These are phyloP conservation scores for Termitomyces sp. DNA, from an alignment of 768 basidiomycete genomes.

Conservation along the genomic window DNA sequence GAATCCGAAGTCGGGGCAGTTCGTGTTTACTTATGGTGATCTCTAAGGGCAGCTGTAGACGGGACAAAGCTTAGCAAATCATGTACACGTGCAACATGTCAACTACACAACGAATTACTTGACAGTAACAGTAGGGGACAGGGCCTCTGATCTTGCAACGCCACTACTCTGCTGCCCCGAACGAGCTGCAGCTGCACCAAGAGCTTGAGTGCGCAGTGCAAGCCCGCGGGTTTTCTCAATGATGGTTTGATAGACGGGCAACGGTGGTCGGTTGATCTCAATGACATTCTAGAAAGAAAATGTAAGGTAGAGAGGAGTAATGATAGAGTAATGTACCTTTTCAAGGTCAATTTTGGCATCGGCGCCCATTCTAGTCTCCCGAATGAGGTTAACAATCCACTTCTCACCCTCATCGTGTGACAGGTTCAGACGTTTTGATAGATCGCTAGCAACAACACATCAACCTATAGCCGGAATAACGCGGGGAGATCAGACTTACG, in stretches of 20 bases:
- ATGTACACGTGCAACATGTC: conserved; percentile 6
- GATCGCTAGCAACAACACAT: conserved; percentile 47
- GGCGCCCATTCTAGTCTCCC: conserved; percentile 93
- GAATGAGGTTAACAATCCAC: conserved; percentile 99
- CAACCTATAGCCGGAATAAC: background rate
- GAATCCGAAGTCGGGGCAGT: background rate
- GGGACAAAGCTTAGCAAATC: conserved; percentile 1
- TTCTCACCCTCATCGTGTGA: conserved; percentile 96
- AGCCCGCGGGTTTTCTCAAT: conserved; percentile 95
- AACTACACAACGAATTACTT: conserved; percentile 14
- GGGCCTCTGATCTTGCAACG: conserved; percentile 13
- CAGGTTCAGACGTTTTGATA: conserved; percentile 90
- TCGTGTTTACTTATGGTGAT: background rate
- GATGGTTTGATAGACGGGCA: conserved; percentile 88
- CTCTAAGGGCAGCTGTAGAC: background rate
- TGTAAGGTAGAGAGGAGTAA: background rate
- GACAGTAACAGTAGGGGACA: conserved; percentile 18
- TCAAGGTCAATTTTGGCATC: conserved; percentile 98
- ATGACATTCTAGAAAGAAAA: conserved; percentile 75
- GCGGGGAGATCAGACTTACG: conserved; percentile 33
- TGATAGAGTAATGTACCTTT: conserved; percentile 49
- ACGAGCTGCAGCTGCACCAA: conserved; percentile 64
- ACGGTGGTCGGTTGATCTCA: conserved; percentile 85
- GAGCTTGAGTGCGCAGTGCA: conserved; percentile 83
- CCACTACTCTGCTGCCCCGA: conserved; percentile 20